Evolutionary conservation across 176 grass and related monocot species (phyloP).

Genomic region (Carex kokanica): DNA sequence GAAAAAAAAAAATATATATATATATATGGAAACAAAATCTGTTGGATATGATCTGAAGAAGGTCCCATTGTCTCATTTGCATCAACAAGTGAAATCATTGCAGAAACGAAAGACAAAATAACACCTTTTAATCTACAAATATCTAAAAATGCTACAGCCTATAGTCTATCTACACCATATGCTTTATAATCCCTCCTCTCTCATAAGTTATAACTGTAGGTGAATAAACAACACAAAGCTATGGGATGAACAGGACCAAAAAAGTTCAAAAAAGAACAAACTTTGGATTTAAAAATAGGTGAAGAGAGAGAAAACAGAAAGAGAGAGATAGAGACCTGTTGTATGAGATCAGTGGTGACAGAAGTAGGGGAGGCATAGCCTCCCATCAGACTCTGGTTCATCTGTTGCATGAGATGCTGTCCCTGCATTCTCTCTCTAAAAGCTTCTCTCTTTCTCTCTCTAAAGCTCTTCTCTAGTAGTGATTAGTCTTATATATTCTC

Average conservation of each 20-base stretch:
- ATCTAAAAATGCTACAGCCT: slow-evolving; percentile 11
- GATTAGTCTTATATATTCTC: slow-evolving; percentile 21
- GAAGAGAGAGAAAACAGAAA: neutral
- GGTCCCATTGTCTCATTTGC: neutral
- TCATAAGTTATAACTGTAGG: neutral
- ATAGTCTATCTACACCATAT: neutral
- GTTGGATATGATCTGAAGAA: slow-evolving; percentile 17
- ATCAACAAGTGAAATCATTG: slow-evolving; percentile 2
- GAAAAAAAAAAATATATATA: neutral
- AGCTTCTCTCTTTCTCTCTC: slow-evolving; percentile 20
- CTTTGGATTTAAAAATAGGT: neutral
- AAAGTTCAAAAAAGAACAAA: neutral
- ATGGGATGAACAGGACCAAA: neutral
- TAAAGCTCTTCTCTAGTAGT: neutral
- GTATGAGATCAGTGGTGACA: slow-evolving; percentile 92
- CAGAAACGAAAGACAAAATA: slow-evolving; percentile 7
- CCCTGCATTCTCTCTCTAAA: slow-evolving; percentile 52
- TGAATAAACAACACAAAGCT: slow-evolving; percentile 20
- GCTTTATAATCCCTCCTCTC: neutral
- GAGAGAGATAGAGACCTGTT: slow-evolving; percentile 58
- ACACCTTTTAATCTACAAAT: neutral
- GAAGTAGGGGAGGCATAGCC: slow-evolving; percentile 64
- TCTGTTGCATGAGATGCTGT: slow-evolving; percentile 89
- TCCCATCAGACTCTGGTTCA: slow-evolving; percentile 95
- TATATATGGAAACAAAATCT: neutral